Percentiles rank a stretch among this genome's conserved stretches.
Evolutionary conservation across 164 flowering plant species (phyloP).

Genomic region (Cinnamomum chago): DNA sequence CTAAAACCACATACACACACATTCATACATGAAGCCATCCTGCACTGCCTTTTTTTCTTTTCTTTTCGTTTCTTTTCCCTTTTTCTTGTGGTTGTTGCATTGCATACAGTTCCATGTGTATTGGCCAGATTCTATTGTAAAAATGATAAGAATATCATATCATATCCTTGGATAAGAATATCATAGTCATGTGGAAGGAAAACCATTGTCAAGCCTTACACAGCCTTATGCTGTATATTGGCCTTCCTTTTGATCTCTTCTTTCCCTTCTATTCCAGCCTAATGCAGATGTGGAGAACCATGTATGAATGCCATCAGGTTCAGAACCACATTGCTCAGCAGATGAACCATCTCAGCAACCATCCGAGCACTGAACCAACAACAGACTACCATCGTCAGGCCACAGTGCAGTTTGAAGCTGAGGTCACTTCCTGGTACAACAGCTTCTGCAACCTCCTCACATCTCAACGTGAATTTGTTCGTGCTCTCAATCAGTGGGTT

Average conservation of each 20-base stretch:
- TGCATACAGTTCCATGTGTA: no score
- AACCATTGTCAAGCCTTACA: no score
- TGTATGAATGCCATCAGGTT: constrained; percentile 71
- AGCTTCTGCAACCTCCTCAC: constrained; percentile 57
- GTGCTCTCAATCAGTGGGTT: constrained; percentile 56
- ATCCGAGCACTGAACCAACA: constrained; percentile 47
- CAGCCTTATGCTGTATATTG: no score
- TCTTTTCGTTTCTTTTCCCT: no score
- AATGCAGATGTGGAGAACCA: constrained; percentile 74
- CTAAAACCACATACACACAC: no score
- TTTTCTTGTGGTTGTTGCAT: no score
- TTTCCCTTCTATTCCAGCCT: constrained; percentile 39
- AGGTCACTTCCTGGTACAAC: constrained; percentile 57
- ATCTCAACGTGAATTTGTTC: constrained; percentile 53
- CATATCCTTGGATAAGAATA: no score
- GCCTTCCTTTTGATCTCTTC: not conserved
- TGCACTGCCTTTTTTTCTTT: no score
- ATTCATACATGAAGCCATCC: no score
- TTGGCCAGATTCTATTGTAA: no score
- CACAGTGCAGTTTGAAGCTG: constrained; percentile 62
- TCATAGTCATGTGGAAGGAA: no score
- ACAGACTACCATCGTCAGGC: constrained; percentile 62
- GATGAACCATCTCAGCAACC: constrained; percentile 41
- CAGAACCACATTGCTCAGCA: constrained; percentile 69
- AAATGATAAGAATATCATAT: no score